Evolutionary conservation across 2,329 filamentous ascomycete species (phyloP).

Genomic region (Xylariaceae sp.): DNA sequence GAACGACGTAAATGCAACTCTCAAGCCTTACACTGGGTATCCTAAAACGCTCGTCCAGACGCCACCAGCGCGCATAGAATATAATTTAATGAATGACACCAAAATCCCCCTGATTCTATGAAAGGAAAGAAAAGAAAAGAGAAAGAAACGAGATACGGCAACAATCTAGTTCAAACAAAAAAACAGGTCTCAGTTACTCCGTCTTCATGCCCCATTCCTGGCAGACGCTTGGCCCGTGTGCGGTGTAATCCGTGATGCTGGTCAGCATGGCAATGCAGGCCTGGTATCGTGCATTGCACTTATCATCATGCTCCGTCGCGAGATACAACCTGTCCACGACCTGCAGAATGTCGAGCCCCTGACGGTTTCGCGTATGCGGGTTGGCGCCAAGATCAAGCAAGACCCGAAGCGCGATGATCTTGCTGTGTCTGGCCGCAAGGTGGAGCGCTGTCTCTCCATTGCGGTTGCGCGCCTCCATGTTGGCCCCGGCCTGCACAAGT

Average conservation of each 20-base stretch:
- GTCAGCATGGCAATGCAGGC: conserved; percentile 44
- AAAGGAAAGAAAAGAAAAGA: too few relatives aligned
- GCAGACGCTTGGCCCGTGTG: conserved; percentile 37
- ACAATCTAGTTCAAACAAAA: too few relatives aligned
- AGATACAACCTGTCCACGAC: conserved; percentile 40
- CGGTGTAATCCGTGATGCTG: conserved; percentile 29
- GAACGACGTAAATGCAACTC: not conserved
- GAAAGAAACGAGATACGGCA: too few relatives aligned
- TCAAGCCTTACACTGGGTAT: not conserved
- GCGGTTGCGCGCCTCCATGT: conserved; percentile 47
- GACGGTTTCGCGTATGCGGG: conserved; percentile 42
- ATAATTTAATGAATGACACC: not conserved
- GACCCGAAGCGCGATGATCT: conserved; percentile 46
- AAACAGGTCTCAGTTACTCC: not conserved
- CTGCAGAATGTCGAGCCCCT: conserved; percentile 42
- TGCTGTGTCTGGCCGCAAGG: conserved; percentile 47
- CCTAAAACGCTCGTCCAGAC: not conserved
- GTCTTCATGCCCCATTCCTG: conserved; percentile 37
- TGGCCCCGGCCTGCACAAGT: conserved; percentile 40
- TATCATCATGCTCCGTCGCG: conserved; percentile 30
- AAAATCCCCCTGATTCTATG: not conserved
- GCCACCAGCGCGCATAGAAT: not conserved
- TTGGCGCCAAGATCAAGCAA: conserved; percentile 45
- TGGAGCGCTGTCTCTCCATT: conserved; percentile 52
- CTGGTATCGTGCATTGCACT: conserved; percentile 39